Base-by-base conservation (phyloP, 2,329 filamentous ascomycete genomes). In the Fusarium bactridioides region DNA sequence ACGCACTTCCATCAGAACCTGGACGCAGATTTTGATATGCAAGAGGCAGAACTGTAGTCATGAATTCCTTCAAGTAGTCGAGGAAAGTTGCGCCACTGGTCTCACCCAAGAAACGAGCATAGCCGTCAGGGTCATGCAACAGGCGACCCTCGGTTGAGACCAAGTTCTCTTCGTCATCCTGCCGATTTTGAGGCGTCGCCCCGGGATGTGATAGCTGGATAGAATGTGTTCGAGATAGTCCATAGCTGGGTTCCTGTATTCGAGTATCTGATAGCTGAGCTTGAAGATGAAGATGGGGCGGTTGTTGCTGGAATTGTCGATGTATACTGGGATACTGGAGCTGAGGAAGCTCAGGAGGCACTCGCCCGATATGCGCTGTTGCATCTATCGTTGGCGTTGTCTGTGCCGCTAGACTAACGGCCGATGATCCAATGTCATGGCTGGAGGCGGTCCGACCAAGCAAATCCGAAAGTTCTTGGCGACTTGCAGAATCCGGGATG, bases 21-120 rank as follows among this genome's bases (percentile, higher is more conserved):
- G 67, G 73, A 16, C 70, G 71, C 45, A 71, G 67, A 41, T 76
- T 72, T 27, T 74, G 74, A 53, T 78, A 76, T 4, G 79, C 79
- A 25, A 83, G 73, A n/a, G 80, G 79, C 25, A 82, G 73, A 23
- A 83, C 77, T 19, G 81, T 82, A 43, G 77, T 77, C 78, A 87
- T 85, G 65, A 87, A 83, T 56, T 82, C 82, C 68, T 87, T 87
- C 45, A 87, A 75, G 23, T 83, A 79, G 64, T 87, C 85, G 10
- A 87, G 81, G 59, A 87, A 87, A 3, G 83, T 85, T 16, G 85
- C 84, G 21, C 84, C 85, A 27, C 85, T 86, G 12, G 85, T 86
- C 73, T 84, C 84, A 43, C 86, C 86, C 5, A 86, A 81, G 72
- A 85, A 87, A 18, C 85, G 83, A 3, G 81, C 77, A 29, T 81